Evolutionary conservation across 2,329 filamentous ascomycete genomes (phyloP).

Genomic region (Grosmannia huntii): DNA sequence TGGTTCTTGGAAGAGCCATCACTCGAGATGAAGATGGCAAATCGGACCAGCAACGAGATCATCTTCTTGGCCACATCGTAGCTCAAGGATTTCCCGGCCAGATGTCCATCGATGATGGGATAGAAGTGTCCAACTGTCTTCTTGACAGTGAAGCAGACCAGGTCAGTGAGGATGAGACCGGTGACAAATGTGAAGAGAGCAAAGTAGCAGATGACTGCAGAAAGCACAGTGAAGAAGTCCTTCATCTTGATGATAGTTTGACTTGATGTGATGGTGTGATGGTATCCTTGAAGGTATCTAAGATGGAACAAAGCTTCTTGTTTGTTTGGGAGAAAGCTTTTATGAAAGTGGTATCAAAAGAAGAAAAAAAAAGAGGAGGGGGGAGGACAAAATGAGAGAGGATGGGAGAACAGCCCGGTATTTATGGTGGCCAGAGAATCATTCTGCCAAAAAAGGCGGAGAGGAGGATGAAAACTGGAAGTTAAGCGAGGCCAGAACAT

Average conservation of each 20-base stretch:
- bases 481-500: neutral
- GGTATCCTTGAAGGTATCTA: no score
- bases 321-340: neutral
- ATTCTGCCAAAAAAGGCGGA: neutral
- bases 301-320: neutral
- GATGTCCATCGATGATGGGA: neutral
- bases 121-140: neutral
- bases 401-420: neutral
- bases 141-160: neutral
- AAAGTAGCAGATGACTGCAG: neutral
- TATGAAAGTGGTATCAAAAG: neutral
- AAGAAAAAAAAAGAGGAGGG: neutral
- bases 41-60: neutral
- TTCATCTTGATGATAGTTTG: neutral
- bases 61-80: neutral
- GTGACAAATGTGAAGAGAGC: neutral
- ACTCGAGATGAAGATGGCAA: neutral
- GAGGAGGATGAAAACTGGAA: neutral
- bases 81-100: neutral
- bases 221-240: neutral
- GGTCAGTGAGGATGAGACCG: neutral
- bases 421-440: neutral
- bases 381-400: neutral
- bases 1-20: neutral
- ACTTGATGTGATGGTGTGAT: no score